Percentiles rank a stretch among this genome's conserved stretches.
phyloP scores from a whole-genome alignment of 164 flowering plant genomes.

The Dillenia turbinata region DNA sequence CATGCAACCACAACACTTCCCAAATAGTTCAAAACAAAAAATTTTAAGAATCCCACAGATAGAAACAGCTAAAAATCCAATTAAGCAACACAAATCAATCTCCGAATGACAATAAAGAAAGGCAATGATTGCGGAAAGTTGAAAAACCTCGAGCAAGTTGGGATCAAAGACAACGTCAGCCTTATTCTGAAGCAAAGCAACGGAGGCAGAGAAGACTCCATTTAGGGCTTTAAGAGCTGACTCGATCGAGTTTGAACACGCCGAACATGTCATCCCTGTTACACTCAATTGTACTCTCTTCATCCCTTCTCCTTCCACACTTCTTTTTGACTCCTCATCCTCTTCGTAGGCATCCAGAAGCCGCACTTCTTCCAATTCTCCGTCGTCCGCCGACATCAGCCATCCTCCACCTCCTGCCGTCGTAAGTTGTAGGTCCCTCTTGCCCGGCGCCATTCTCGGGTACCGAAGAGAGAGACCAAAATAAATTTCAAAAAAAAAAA shows the following conservation, averaged over 20 bases:
- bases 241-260: conserved; percentile 90
- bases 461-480: conserved; percentile 9
- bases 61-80: neutral
- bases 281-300: conserved; percentile 62
- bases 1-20: no score
- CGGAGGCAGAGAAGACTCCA: conserved; percentile 75
- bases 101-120: neutral
- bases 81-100: neutral
- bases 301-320: conserved; percentile 17
- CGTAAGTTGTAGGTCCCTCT: conserved; percentile 50
- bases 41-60: neutral
- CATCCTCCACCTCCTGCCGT: conserved; percentile 5
- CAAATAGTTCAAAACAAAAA: neutral
- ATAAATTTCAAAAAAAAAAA: neutral
- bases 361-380: conserved; percentile 70
- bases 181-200: conserved; percentile 80
- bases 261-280: conserved; percentile 95
- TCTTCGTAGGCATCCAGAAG: conserved; percentile 63
- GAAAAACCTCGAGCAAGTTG: conserved; percentile 40
- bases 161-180: conserved; percentile 86
- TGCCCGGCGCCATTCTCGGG: conserved; percentile 44
- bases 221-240: conserved; percentile 42
- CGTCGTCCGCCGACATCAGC: conserved; percentile 14
- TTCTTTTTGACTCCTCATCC: conserved; percentile 8
- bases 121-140: no score